Evolutionary conservation across 257 asterid species (phyloP).

Genomic region (Solanum virginianum): DNA sequence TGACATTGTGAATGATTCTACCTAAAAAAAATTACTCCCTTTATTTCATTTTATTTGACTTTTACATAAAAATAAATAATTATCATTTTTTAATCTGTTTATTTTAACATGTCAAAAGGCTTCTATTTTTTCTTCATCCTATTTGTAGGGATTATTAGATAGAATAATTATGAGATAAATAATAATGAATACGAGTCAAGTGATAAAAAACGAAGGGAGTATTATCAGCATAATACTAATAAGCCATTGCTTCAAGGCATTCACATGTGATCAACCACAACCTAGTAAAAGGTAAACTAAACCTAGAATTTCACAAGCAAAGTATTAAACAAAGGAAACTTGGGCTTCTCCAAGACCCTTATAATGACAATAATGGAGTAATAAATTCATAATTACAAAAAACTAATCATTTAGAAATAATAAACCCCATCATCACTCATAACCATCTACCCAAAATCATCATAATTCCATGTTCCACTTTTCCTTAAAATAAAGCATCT

Average conservation of each 20-base stretch:
- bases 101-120: too few species aligned
- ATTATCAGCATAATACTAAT: not conserved
- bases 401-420: slow-evolving; percentile 72
- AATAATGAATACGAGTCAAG: too few species aligned
- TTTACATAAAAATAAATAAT: too few species aligned
- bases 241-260: not conserved
- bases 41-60: too few species aligned
- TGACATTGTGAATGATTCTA: too few species aligned
- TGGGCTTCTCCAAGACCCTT: slow-evolving; percentile 19
- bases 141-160: too few species aligned
- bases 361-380: slow-evolving; percentile 5
- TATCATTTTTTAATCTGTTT: too few species aligned
- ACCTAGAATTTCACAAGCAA: not conserved
- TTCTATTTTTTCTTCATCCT: too few species aligned
- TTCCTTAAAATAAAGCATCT: not conserved
- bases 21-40: too few species aligned
- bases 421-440: slow-evolving; percentile 62
- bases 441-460: slow-evolving; percentile 18
- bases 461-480: not conserved
- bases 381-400: slow-evolving; percentile 32
- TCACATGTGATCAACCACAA: slow-evolving; percentile 11
- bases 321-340: slow-evolving; percentile 7
- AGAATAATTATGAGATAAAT: too few species aligned
- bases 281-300: slow-evolving; percentile 1
- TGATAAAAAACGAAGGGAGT: not conserved